Conservation (phyloP, 306 rosid species). For the Medicago arabica region DNA sequence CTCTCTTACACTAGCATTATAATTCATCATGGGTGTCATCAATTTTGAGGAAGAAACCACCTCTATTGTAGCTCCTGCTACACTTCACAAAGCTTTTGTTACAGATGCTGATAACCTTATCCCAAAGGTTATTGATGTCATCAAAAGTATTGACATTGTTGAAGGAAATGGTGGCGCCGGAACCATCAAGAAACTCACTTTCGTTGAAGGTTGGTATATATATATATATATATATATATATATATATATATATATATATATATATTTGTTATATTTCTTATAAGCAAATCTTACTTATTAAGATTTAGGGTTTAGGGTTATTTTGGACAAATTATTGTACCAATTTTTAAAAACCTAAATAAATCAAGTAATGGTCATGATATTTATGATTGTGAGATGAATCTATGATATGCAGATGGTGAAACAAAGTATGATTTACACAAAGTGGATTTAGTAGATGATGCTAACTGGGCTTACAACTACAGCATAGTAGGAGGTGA, state of each 20-base stretch:
- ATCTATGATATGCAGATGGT: constrained; percentile 28
- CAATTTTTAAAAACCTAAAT: not conserved
- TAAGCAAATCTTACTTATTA: no score
- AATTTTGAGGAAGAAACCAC: constrained; percentile 40
- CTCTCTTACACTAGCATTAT: not conserved
- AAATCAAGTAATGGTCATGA: no score
- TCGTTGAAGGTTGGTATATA: constrained; percentile 21
- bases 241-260: not conserved
- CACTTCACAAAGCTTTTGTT: constrained; percentile 40
- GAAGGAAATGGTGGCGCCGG: constrained; percentile 50
- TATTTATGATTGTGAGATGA: not conserved
- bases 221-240: not conserved
- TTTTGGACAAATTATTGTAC: no score
- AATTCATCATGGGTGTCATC: constrained; percentile 43
- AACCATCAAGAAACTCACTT: constrained; percentile 51
- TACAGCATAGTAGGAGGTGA: constrained; percentile 52
- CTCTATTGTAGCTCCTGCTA: constrained; percentile 37
- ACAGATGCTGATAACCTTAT: constrained; percentile 25
- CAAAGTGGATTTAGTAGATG: constrained; percentile 41
- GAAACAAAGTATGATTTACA: constrained; percentile 41
- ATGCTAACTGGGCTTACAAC: constrained; percentile 21
- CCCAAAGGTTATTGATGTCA: constrained; percentile 29
- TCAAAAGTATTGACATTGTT: constrained; percentile 36
- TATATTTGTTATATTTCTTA: not conserved
- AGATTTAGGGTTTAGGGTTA: no score